Evolutionary conservation across 2,329 filamentous ascomycete species (phyloP), one percentile per base, ranked within the genome.

Genomic region (Diaporthe longicolla): DNA sequence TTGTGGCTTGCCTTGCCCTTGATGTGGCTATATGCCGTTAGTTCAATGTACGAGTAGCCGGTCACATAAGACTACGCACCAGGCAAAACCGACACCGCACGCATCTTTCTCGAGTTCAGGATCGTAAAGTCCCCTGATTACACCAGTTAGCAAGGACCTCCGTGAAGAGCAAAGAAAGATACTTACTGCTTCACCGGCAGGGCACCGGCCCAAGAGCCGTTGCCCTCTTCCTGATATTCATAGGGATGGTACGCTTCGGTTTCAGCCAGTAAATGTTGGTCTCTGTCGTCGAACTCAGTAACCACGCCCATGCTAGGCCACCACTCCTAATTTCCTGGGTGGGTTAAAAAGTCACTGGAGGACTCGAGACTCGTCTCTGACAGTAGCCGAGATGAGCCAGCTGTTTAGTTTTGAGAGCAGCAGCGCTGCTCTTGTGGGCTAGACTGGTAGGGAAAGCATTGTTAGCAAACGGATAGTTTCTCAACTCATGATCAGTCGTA

Each of bases 71-170:
- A 3, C 57, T 71, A 74, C 92, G 87, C 89, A 97, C 95, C 96
- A 97, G 85, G 96, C 95, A 86, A 99, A 99, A 84, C 97, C 97
- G 81, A 99, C 97, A 94, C 97, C 97, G 83, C 97, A 99, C 79
- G 97, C 95, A 95, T 99, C 97, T 85, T 98, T 98, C 87, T 98
- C 97, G 77, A 97, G 91, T 83, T 93, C 92, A 77, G 97, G 97
- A 87, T 98, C 95, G 83, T 99, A 99, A 69, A 99, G 91, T 89
- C 96, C 97, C 82, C 88, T 89, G 72, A 3, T 63, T 21, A 15
- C 1, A 24, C 40, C 4, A 1, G 7, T 71, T 61, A 75, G 63
- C 40, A 26, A 52, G 26, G 19, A 17, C 26, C 19, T 19, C 21
- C 9, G n/a, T 7, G 10, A 24, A 65, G 80, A 78, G 43, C 19